phyloP scores from a whole-genome alignment of 768 basidiomycete species.

The Lactarius indigo region DNA sequence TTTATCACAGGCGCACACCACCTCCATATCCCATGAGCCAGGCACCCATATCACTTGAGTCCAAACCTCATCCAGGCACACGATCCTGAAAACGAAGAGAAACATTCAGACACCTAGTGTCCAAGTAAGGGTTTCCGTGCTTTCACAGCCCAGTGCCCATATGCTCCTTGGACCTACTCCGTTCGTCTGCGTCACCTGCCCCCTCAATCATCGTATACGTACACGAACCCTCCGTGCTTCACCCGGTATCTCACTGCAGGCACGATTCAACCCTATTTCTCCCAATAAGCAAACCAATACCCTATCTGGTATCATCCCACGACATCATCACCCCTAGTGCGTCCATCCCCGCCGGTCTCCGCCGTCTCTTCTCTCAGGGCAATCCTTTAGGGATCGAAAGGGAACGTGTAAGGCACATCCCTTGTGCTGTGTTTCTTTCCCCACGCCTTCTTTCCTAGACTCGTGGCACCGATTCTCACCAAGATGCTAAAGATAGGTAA shows the following conservation, averaged over 20 bases:
- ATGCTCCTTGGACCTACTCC: not conserved
- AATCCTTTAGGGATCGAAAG: not conserved
- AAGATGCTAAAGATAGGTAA: not conserved
- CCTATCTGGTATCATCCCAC: not conserved
- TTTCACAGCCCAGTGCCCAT: not conserved
- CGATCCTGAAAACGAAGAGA: not conserved
- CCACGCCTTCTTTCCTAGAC: not conserved
- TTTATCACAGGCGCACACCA: not conserved
- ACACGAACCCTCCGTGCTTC: not conserved
- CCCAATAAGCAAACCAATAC: not conserved
- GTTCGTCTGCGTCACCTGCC: constrained; percentile 10
- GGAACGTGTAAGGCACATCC: constrained; percentile 3
- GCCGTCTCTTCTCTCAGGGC: not conserved
- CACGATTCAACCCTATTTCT: constrained; percentile 11
- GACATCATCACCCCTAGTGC: not conserved
- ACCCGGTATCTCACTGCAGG: not conserved
- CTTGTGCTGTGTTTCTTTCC: not conserved
- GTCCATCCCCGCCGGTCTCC: not conserved
- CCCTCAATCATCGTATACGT: constrained; percentile 8
- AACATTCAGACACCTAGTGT: not conserved
- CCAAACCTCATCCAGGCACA: constrained; percentile 3
- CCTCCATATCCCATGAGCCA: not conserved
- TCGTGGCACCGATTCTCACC: not conserved
- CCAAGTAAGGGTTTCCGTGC: constrained; percentile 4
- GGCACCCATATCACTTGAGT: constrained; percentile 3